Percentiles rank a stretch among this genome's conserved stretches.
These are phyloP conservation scores for Knoxdaviesia proteae DNA, from an alignment of 2,329 filamentous ascomycete species.

Conservation along the genomic window DNA sequence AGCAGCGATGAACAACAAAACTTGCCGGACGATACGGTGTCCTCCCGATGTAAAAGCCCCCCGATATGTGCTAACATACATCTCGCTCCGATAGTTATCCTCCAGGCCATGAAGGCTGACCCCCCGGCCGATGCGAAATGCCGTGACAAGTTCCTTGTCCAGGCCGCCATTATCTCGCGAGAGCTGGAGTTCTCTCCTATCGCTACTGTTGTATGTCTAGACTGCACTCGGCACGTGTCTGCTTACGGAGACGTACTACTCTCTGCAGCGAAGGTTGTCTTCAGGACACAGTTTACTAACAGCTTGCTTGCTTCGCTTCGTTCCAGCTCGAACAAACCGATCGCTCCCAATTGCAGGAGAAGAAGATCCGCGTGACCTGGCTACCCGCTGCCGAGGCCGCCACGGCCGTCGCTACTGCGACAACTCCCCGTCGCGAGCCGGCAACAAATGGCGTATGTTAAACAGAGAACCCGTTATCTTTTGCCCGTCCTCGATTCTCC, in stretches of 20 bases:
- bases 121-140: slow-evolving; percentile 72
- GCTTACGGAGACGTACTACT: slow-evolving; percentile 3
- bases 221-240: background rate
- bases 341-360: slow-evolving; percentile 67
- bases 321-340: slow-evolving; percentile 57
- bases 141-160: slow-evolving; percentile 93
- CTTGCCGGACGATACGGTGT: too few relatives aligned
- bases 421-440: slow-evolving; percentile 3
- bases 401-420: slow-evolving; percentile 8
- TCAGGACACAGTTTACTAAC: too few relatives aligned
- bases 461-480: slow-evolving; percentile 2
- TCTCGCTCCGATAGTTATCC: slow-evolving; percentile 40
- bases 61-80: background rate
- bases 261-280: slow-evolving; percentile 1
- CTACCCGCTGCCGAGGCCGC: slow-evolving; percentile 37
- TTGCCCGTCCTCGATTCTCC: background rate
- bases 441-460: slow-evolving; percentile 3
- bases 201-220: slow-evolving; percentile 48
- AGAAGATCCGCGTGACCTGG: slow-evolving; percentile 87
- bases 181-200: slow-evolving; percentile 73
- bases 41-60: too few relatives aligned
- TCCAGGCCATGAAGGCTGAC: slow-evolving; percentile 96
- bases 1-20: too few relatives aligned
- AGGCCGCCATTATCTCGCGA: slow-evolving; percentile 65
- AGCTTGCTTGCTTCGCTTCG: slow-evolving; percentile 1